Base-by-base conservation (phyloP, 2,329 filamentous ascomycete species). In the Aspergillus sp. region DNA sequence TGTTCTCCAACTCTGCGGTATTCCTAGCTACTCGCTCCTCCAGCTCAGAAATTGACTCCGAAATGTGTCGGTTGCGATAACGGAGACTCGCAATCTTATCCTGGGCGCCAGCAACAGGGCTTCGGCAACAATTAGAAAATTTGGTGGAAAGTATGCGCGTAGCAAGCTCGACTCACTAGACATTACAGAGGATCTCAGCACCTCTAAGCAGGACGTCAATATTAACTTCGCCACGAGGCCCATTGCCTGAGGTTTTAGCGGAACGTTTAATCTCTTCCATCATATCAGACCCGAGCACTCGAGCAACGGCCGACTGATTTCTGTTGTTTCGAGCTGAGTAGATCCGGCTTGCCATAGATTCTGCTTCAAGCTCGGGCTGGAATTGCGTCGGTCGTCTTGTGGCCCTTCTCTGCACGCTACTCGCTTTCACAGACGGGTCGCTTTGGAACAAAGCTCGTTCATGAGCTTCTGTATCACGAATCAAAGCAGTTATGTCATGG, bases 371-470 rank as follows among this genome's bases (percentile, higher is more conserved):
- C 48, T 76, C 73, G 9, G 67, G 74, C 70, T 69, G 78, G 73
- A 77, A 81, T 63, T 74, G 80, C 33, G 80, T 84, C 58, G 78
- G 80, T 63, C 78, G 74, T 52, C 83, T 74, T 46, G 72, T 77
- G 58, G 68, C 73, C 68, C 64, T 81, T 72, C 66, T 77, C 67
- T 67, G 83, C 61, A 73, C 73, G 70, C 79, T 61, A 69, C 75
- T 51, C 68, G 78, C 41, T 3, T 82, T 81, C 5, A 78, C 82
- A 0, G 89, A 85, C 0, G 90, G 86, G 1, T 93, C 92, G 0
- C 96, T 88, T 39, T 93, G 96, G 79, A 98, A 99, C 17, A 99
- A 86, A 6, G 93, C 93, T 68, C 93, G 89, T 75, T 99, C 95
- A 77, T 98, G 93, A 20, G 89, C 79, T 75, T 99, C 95, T 3